Conservation (phyloP, 352 stramenopile genomes). For the Globisporangium irregulare region DNA sequence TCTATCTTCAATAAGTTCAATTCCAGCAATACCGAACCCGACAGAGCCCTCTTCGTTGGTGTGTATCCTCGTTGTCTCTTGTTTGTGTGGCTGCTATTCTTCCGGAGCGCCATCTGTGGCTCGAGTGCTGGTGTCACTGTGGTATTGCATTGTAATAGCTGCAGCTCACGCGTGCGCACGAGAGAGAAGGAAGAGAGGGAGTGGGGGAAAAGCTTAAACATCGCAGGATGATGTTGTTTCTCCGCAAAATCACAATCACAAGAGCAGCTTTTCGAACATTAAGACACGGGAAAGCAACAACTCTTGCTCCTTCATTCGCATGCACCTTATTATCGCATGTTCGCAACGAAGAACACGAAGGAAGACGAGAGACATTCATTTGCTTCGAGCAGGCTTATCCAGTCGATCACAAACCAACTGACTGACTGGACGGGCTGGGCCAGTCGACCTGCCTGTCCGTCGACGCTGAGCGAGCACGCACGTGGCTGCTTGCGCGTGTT, state of each 20-base stretch:
- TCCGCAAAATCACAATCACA: neutral
- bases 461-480: neutral
- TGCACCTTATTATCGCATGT: neutral
- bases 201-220: neutral
- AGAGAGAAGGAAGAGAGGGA: neutral
- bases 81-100: neutral
- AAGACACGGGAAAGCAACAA: neutral
- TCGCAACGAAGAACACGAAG: neutral
- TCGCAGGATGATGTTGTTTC: conserved; percentile 10
- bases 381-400: neutral
- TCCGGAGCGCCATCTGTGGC: neutral
- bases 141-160: neutral
- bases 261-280: conserved; percentile 5
- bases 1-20: neutral
- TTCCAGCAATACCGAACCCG: neutral
- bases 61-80: neutral
- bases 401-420: neutral
- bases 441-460: no score
- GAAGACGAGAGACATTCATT: neutral
- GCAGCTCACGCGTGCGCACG: neutral
- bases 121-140: no score
- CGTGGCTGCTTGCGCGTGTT: neutral
- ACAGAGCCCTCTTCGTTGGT: neutral
- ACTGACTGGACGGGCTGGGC: no score
- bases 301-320: neutral